Evolutionary conservation across 257 asterid genomes (phyloP).

Genomic region (Petunia secreta): DNA sequence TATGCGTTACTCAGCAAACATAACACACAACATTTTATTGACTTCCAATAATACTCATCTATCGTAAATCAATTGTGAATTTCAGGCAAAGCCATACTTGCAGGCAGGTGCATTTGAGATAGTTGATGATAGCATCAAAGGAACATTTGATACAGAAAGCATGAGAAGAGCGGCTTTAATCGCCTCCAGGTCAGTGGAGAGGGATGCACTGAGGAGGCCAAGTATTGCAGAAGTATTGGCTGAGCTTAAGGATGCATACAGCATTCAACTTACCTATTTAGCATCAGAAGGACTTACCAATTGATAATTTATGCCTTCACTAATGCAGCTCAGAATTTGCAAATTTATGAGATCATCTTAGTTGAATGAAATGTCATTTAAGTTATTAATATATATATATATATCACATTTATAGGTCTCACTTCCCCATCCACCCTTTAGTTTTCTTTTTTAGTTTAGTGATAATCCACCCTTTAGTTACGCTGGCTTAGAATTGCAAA

Average conservation of each 20-base stretch:
- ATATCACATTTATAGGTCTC: neutral
- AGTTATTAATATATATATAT: neutral
- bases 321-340: neutral
- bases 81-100: slow-evolving; percentile 96
- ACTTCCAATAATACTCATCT: neutral
- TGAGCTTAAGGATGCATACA: slow-evolving; percentile 82
- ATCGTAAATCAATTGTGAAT: slow-evolving; percentile 19
- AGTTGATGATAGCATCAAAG: slow-evolving; percentile 81
- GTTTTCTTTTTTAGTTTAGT: too few relatives aligned
- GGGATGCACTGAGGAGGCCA: slow-evolving; percentile 86
- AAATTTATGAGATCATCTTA: neutral
- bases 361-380: neutral
- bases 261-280: slow-evolving; percentile 75
- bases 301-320: slow-evolving; percentile 27
- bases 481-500: neutral
- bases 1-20: neutral
- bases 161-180: slow-evolving; percentile 78
- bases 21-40: neutral
- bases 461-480: neutral
- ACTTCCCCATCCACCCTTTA: neutral
- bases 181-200: slow-evolving; percentile 87
- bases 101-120: slow-evolving; percentile 96
- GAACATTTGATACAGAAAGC: slow-evolving; percentile 78
- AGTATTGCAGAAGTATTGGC: slow-evolving; percentile 64
- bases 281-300: slow-evolving; percentile 58